Percentiles rank a stretch among this genome's conserved stretches.
Conservation (phyloP, 768 basidiomycete genomes). For the Russula virescens region DNA sequence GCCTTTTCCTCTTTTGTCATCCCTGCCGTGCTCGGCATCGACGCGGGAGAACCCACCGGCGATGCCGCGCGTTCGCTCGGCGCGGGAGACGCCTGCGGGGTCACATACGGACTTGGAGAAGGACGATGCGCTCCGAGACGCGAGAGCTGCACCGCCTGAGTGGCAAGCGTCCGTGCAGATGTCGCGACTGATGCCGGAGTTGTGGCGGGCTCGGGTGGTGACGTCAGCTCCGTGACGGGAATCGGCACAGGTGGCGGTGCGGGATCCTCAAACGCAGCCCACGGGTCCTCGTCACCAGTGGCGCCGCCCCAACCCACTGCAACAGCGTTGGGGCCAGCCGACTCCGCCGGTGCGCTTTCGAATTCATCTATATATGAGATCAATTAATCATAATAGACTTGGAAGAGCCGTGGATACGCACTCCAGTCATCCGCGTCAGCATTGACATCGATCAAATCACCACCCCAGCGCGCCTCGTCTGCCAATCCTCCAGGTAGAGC, state of each 20-base stretch:
- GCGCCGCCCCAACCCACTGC: conserved; percentile 28
- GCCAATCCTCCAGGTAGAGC: conserved; percentile 49
- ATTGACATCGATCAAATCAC: conserved; percentile 88
- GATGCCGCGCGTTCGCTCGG: conserved; percentile 24
- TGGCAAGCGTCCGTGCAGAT: background rate
- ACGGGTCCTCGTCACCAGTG: conserved; percentile 23
- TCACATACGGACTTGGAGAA: background rate
- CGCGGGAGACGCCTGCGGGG: conserved; percentile 16
- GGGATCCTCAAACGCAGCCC: conserved; percentile 23
- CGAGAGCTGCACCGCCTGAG: background rate
- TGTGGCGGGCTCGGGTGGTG: background rate
- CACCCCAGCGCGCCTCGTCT: conserved; percentile 51
- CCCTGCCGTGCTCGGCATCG: conserved; percentile 34
- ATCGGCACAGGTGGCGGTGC: conserved; percentile 12
- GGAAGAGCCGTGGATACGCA: conserved; percentile 36
- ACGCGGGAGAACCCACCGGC: conserved; percentile 24
- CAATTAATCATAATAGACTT: conserved; percentile 7
- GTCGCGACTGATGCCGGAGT: background rate
- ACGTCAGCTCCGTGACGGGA: conserved; percentile 16
- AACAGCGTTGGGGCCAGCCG: conserved; percentile 24
- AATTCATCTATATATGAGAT: conserved; percentile 28
- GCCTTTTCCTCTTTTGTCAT: conserved; percentile 91
- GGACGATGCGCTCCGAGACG: conserved; percentile 6
- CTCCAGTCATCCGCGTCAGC: conserved; percentile 96
- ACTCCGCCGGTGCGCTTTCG: conserved; percentile 31